These are phyloP conservation scores for Lentinus brumalis DNA, from an alignment of 768 basidiomycete species.

Conservation along the genomic window DNA sequence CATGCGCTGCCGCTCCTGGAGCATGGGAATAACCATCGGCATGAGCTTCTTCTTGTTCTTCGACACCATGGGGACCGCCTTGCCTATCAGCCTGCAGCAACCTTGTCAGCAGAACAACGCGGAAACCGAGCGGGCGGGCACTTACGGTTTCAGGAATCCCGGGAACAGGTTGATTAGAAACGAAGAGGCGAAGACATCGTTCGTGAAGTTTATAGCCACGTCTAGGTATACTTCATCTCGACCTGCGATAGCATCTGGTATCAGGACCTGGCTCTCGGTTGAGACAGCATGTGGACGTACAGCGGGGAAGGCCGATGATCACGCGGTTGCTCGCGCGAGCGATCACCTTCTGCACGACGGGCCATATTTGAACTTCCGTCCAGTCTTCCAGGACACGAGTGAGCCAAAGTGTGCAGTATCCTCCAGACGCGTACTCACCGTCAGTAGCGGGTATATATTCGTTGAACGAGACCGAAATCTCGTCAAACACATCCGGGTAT, in stretches of 20 bases:
- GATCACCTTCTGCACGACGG: conserved; percentile 16
- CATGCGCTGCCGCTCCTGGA: conserved; percentile 16
- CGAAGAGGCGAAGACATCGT: conserved; percentile 18
- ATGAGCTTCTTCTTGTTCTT: conserved; percentile 5
- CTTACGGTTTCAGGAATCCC: conserved; percentile 20
- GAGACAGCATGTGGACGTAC: background rate
- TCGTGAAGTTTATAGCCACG: conserved; percentile 17
- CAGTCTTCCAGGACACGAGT: background rate
- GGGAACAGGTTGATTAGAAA: conserved; percentile 20
- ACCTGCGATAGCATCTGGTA: background rate
- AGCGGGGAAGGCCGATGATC: conserved; percentile 22
- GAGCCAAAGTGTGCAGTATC: background rate
- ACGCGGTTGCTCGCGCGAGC: conserved; percentile 22
- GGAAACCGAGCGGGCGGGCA: background rate
- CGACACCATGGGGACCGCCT: conserved; percentile 6
- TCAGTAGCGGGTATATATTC: conserved; percentile 17
- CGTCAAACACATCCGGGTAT: conserved; percentile 20
- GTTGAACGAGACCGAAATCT: conserved; percentile 14
- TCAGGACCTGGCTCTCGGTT: no score
- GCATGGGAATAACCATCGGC: conserved; percentile 16
- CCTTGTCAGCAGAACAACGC: background rate
- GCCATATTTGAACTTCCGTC: background rate
- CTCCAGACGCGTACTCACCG: conserved; percentile 1
- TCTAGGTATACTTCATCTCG: conserved; percentile 16
- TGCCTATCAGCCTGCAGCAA: background rate